Evolutionary conservation across 768 basidiomycete species (phyloP).

Genomic region (Dioszegia aurantiaca): DNA sequence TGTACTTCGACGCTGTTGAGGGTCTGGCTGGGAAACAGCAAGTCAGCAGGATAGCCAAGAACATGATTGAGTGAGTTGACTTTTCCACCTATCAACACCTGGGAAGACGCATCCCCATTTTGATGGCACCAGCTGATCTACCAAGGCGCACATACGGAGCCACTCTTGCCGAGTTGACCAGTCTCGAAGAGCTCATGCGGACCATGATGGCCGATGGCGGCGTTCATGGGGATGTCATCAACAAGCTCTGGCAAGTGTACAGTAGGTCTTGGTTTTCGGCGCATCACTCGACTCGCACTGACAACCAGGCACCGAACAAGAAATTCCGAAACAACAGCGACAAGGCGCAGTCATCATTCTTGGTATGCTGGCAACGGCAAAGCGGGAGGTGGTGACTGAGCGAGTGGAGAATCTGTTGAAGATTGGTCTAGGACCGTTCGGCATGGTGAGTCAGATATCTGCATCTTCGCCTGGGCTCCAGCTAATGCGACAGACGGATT

Average conservation of each 20-base stretch:
- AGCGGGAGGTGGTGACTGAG: conserved; percentile 71
- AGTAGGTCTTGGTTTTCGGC: conserved; percentile 58
- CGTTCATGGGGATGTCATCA: conserved; percentile 77
- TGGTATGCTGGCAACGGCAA: conserved; percentile 93
- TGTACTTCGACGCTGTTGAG: conserved; percentile 83
- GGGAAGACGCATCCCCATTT: too few relatives aligned
- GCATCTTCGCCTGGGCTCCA: not conserved
- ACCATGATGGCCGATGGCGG: conserved; percentile 89
- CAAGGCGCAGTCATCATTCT: conserved; percentile 91
- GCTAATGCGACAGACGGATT: conserved; percentile 64
- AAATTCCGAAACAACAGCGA: conserved; percentile 78
- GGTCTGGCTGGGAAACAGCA: conserved; percentile 77
- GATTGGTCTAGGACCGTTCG: conserved; percentile 78
- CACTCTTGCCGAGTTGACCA: conserved; percentile 90
- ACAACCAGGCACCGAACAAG: conserved; percentile 64
- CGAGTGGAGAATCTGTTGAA: conserved; percentile 78
- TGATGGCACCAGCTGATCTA: conserved; percentile 14
- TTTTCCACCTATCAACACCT: too few relatives aligned
- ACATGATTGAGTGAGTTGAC: conserved; percentile 91
- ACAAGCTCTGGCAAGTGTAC: conserved; percentile 94
- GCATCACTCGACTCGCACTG: not conserved
- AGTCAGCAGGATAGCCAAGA: conserved; percentile 87
- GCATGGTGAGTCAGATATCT: conserved; percentile 62
- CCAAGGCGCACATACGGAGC: conserved; percentile 82
- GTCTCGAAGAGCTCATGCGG: conserved; percentile 92